These are phyloP conservation scores for Obelidium mucronatum DNA, from an alignment of 192 early-diverging fungal genomes.

Conservation along the genomic window DNA sequence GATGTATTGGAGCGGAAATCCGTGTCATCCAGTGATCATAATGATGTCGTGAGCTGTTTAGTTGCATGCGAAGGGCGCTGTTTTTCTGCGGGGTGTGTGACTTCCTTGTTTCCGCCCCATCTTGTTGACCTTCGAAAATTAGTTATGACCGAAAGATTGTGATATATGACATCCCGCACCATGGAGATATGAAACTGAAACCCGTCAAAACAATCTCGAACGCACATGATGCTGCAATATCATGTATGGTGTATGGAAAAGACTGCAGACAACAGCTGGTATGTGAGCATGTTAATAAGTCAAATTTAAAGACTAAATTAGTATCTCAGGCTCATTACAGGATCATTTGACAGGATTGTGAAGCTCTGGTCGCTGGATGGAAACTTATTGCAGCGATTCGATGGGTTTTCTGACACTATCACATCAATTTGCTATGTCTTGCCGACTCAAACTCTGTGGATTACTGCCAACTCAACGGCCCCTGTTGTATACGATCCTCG, in stretches of 20 bases:
- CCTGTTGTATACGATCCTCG: slow-evolving; percentile 65
- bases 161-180: slow-evolving; percentile 66
- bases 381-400: slow-evolving; percentile 64
- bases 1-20: slow-evolving; percentile 55
- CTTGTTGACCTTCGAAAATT: background rate
- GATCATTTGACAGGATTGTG: slow-evolving; percentile 65
- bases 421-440: slow-evolving; percentile 62
- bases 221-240: slow-evolving; percentile 69
- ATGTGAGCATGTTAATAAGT: slow-evolving; percentile 11
- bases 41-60: slow-evolving; percentile 63
- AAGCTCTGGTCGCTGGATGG: slow-evolving; percentile 71
- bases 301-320: slow-evolving; percentile 10
- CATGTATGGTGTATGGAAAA: slow-evolving; percentile 69
- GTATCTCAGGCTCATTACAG: slow-evolving; percentile 60
- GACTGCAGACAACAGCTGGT: slow-evolving; percentile 71
- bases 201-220: slow-evolving; percentile 51
- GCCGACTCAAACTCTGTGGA: slow-evolving; percentile 67
- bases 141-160: slow-evolving; percentile 67
- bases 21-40: slow-evolving; percentile 54
- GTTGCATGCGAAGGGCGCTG: slow-evolving; percentile 64
- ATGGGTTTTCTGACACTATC: slow-evolving; percentile 66
- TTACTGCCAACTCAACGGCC: slow-evolving; percentile 56
- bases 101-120: too few species aligned
- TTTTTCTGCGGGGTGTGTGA: slow-evolving; percentile 62
- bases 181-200: slow-evolving; percentile 60